Base-by-base conservation (phyloP, 768 basidiomycete genomes). In the Lanmaoa rubissima region DNA sequence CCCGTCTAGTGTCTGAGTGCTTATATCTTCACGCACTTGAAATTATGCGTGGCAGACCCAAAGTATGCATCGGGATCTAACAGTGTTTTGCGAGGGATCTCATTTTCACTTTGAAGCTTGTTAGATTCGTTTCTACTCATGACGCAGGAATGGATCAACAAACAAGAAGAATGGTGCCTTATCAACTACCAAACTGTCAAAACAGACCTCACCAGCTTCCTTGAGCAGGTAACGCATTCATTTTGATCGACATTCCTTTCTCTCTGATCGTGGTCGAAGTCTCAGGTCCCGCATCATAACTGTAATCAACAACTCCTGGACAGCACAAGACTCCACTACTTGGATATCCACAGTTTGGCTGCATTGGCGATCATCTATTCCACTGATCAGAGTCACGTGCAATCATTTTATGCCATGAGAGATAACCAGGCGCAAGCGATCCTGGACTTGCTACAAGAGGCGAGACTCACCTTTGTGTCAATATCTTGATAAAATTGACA, bases 361-460 rank as follows among this genome's bases (percentile, higher is more conserved):
- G 70, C 62, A 13, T 46, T 68, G 44, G 51, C 61, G 49, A 60
- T 57, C 52, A 60, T 62, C 17, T 62, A 61, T 56, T 58, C 58
- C 16, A 68, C 47, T 6, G 57, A 72, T 32, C 19, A 56, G 39
- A 45, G 34, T 36, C 53, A 58, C 39, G 34, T 63, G 17, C 38
- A 58, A 28, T 62, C 61, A 21, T 64, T 67, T 17, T 68, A 67
- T 13, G 51, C 57, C n/a, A 56, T 66, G 57, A 63, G 13, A 14
- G 62, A 62, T n/a, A 41, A 53, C 1, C 56, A 61, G 39, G 70
- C 70, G 2, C 70, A 70, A 40, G 42, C 53, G 11, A 63, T 72
- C 26, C 40, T 69, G 32, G 60, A 70, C 57, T 59, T 72, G 8
- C 45, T 70, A 21, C 71, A 70, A 48, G 65, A 64, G 46, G 70